Conservation (phyloP, 2,329 filamentous ascomycete genomes). For the Clonostachys solani region DNA sequence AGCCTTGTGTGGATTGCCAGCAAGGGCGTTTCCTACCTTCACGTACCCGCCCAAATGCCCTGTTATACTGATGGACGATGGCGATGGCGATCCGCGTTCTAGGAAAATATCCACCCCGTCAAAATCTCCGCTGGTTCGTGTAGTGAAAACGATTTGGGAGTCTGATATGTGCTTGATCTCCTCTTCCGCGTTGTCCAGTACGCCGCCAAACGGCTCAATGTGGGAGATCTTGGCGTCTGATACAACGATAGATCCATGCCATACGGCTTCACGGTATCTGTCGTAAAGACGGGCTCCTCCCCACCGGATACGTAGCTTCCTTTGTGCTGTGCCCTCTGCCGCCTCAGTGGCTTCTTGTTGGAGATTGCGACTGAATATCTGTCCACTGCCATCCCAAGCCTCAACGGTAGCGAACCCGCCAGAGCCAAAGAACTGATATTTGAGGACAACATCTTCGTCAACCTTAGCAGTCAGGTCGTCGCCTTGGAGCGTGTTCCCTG, state of each 20-base stretch:
- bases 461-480: conserved; percentile 12
- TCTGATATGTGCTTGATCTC: conserved; percentile 5
- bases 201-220: conserved; percentile 15
- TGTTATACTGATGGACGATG: conserved; percentile 8
- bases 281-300: conserved; percentile 24
- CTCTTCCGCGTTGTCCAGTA: conserved; percentile 13
- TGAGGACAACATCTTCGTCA: conserved; percentile 8
- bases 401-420: conserved; percentile 18
- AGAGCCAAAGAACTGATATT: conserved; percentile 15
- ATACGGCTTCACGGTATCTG: conserved; percentile 23
- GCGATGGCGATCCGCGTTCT: not conserved
- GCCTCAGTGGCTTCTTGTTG: conserved; percentile 9
- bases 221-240: conserved; percentile 7
- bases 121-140: conserved; percentile 20
- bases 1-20: conserved; percentile 17
- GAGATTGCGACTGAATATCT: conserved; percentile 15
- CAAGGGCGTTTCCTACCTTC: conserved; percentile 17
- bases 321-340: not conserved
- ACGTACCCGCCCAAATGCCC: conserved; percentile 19
- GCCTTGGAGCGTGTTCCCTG: conserved; percentile 14
- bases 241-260: conserved; percentile 18
- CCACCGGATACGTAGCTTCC: conserved; percentile 19
- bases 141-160: conserved; percentile 12
- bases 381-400: conserved; percentile 18
- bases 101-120: conserved; percentile 18